These are phyloP conservation scores for Trichoderma brevicompactum DNA, from an alignment of 2,329 filamentous ascomycete genomes.

Conservation along the genomic window DNA sequence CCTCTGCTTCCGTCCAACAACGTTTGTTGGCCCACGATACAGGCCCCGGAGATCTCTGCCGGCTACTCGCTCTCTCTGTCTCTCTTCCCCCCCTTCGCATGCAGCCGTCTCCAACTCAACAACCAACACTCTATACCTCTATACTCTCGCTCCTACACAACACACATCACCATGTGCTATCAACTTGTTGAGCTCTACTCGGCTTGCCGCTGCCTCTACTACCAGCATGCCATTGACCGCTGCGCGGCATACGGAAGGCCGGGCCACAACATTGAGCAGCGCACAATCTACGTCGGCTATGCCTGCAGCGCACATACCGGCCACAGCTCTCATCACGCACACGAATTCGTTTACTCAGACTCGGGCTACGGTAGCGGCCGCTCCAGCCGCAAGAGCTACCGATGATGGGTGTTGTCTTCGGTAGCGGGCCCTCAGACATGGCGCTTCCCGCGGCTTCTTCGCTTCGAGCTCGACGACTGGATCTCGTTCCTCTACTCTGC, in stretches of 20 bases:
- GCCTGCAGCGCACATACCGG: constrained; percentile 58
- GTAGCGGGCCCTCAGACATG: constrained; percentile 50
- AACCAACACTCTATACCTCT: constrained; percentile 14
- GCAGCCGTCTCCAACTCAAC: constrained; percentile 6
- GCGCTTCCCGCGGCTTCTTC: constrained; percentile 47
- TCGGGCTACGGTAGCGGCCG: constrained; percentile 58
- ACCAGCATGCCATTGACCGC: constrained; percentile 82
- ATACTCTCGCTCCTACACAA: constrained; percentile 6
- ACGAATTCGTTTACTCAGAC: constrained; percentile 54
- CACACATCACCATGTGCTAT: constrained; percentile 71
- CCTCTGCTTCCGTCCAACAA: background rate
- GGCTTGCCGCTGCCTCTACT: constrained; percentile 85
- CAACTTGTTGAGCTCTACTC: constrained; percentile 85
- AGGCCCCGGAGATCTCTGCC: constrained; percentile 8
- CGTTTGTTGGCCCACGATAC: constrained; percentile 24
- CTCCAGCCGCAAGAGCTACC: constrained; percentile 51
- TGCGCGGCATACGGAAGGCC: constrained; percentile 75
- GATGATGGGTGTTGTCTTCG: constrained; percentile 61
- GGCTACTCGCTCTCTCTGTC: background rate
- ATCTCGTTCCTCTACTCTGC: constrained; percentile 54
- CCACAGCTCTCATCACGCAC: constrained; percentile 46
- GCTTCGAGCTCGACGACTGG: constrained; percentile 53
- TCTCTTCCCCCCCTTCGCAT: background rate
- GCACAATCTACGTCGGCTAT: constrained; percentile 82
- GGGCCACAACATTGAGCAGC: constrained; percentile 72